Percentiles rank a stretch among this genome's conserved stretches.
Evolutionary conservation across 1,139 yeast species (phyloP).

Genomic region (Blastobotrys niveus): DNA sequence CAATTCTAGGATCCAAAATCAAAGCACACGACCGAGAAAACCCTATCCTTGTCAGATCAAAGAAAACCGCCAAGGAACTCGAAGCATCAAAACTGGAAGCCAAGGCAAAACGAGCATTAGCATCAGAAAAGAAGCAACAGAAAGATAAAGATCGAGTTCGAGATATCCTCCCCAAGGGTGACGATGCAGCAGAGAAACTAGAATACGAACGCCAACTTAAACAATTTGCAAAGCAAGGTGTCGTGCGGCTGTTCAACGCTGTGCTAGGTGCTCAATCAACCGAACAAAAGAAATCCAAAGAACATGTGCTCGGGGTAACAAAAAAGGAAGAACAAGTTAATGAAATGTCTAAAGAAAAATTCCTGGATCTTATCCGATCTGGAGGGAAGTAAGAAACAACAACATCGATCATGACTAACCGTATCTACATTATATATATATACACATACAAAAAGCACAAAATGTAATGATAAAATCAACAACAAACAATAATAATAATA

Average conservation of each 20-base stretch:
- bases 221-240: slow-evolving; percentile 91
- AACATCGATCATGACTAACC: too few relatives aligned
- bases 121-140: slow-evolving; percentile 63
- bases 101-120: slow-evolving; percentile 68
- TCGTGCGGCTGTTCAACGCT: slow-evolving; percentile 85
- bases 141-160: slow-evolving; percentile 64
- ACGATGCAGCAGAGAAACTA: slow-evolving; percentile 45
- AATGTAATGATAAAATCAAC: too few relatives aligned
- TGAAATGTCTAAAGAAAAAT: slow-evolving; percentile 84
- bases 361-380: slow-evolving; percentile 80
- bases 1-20: slow-evolving; percentile 76
- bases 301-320: slow-evolving; percentile 28
- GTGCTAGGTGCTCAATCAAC: slow-evolving; percentile 67
- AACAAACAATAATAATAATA: too few relatives aligned
- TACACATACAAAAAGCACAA: background rate
- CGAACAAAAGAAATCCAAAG: slow-evolving; percentile 34
- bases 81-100: slow-evolving; percentile 79
- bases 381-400: slow-evolving; percentile 1
- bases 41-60: slow-evolving; percentile 78
- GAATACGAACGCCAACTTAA: slow-evolving; percentile 69
- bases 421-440: background rate
- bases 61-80: slow-evolving; percentile 57
- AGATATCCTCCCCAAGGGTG: slow-evolving; percentile 58
- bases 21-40: slow-evolving; percentile 85
- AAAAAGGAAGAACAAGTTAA: slow-evolving; percentile 55